Conservation (phyloP, 164 flowering plant genomes). For the Dillenia suffruticosa region DNA sequence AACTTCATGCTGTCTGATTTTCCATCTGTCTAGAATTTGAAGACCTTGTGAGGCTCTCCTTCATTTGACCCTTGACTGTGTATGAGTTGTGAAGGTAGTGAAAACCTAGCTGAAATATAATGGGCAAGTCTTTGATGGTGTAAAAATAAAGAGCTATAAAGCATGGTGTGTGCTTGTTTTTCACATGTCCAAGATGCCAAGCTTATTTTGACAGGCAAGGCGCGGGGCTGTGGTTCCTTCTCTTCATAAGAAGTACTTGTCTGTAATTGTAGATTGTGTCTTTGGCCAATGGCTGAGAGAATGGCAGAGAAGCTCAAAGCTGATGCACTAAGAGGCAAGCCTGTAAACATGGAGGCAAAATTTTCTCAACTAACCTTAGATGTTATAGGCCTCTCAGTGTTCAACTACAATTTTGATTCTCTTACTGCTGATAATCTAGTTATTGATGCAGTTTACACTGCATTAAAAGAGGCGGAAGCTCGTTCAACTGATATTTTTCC, state of each 20-base stretch:
- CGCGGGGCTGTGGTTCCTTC: conserved; percentile 97
- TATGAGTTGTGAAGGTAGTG: too few relatives aligned
- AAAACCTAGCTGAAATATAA: too few relatives aligned
- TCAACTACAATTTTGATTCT: conserved; percentile 91
- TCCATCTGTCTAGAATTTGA: too few relatives aligned
- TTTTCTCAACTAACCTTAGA: conserved; percentile 89
- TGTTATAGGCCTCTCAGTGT: conserved; percentile 85
- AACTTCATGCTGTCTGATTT: too few relatives aligned
- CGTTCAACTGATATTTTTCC: conserved; percentile 89
- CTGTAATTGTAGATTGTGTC: conserved; percentile 85
- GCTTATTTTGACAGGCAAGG: conserved; percentile 50
- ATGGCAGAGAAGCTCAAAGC: conserved; percentile 67
- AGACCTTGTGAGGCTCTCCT: too few relatives aligned
- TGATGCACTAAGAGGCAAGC: conserved; percentile 47
- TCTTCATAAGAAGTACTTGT: conserved; percentile 87
- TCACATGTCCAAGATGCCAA: background rate
- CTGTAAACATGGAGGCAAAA: conserved; percentile 88
- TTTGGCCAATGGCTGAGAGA: conserved; percentile 80
- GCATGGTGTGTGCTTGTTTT: too few relatives aligned
- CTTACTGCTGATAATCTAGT: conserved; percentile 77
- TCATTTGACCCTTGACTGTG: too few relatives aligned
- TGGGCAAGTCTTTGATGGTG: too few relatives aligned
- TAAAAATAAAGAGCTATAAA: too few relatives aligned
- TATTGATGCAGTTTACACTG: conserved; percentile 89
- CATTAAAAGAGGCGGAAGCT: conserved; percentile 86